phyloP scores from a whole-genome alignment of 2,329 filamentous ascomycete genomes.

The Alternaria consortialis region DNA sequence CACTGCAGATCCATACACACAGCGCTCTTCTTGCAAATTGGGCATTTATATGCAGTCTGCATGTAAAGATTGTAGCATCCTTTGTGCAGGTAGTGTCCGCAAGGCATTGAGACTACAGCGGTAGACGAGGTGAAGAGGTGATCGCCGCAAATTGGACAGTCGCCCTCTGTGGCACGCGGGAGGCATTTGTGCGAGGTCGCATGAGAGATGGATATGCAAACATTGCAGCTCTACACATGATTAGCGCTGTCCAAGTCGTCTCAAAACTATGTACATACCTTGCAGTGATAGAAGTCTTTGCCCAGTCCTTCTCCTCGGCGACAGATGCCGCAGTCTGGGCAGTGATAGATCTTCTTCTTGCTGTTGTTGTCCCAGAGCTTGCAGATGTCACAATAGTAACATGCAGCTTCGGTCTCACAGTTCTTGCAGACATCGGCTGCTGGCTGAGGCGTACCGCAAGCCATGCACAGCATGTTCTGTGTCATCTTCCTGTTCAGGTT shows the following conservation, averaged over 20 bases:
- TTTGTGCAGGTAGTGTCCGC: constrained; percentile 94
- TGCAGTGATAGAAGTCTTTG: constrained; percentile 98
- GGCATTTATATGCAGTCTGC: constrained; percentile 91
- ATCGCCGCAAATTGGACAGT: constrained; percentile 96
- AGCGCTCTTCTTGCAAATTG: constrained; percentile 95
- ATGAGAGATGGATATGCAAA: constrained; percentile 90
- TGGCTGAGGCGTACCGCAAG: constrained; percentile 84
- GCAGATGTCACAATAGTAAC: constrained; percentile 93
- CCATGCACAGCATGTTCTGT: constrained; percentile 97
- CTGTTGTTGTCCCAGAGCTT: constrained; percentile 97
- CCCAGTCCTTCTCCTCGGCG: constrained; percentile 88
- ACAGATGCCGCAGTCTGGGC: constrained; percentile 94
- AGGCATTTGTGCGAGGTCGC: constrained; percentile 90
- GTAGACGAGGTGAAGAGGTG: constrained; percentile 94
- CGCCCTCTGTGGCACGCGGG: constrained; percentile 78
- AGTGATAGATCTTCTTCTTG: constrained; percentile 94
- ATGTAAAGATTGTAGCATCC: constrained; percentile 89
- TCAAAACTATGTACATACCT: constrained; percentile 65
- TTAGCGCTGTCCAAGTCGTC: constrained; percentile 30
- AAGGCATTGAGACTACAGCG: constrained; percentile 91
- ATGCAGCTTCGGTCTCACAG: constrained; percentile 80
- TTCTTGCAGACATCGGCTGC: constrained; percentile 79
- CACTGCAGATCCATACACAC: constrained; percentile 98
- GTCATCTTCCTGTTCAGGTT: constrained; percentile 82
- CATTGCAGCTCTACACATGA: constrained; percentile 69